These are phyloP conservation scores for Calonectria ilicicola DNA, from an alignment of 2,329 filamentous ascomycete species.

Conservation along the genomic window DNA sequence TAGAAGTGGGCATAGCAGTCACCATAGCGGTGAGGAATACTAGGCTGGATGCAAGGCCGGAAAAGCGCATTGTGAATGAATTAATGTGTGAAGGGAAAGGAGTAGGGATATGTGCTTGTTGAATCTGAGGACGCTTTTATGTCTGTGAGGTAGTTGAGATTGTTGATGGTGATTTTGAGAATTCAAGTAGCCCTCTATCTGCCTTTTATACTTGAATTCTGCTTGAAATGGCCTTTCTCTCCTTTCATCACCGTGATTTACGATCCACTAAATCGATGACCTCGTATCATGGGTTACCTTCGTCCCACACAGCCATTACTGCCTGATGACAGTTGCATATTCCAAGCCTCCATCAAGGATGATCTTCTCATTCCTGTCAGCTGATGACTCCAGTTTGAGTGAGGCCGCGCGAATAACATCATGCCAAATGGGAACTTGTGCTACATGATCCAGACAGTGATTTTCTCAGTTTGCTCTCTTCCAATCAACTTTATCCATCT, in stretches of 20 bases:
- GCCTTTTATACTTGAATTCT: background rate
- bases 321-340: background rate
- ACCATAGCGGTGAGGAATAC: background rate
- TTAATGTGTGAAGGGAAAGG: background rate
- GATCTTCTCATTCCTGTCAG: background rate
- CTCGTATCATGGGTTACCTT: background rate
- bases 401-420: background rate
- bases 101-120: background rate
- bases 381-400: background rate
- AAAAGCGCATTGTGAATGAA: background rate
- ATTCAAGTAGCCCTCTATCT: background rate
- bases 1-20: background rate
- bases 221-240: background rate
- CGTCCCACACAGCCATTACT: background rate
- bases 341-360: background rate
- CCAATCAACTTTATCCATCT: background rate
- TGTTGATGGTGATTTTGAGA: background rate
- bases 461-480: background rate
- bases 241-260: background rate
- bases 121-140: background rate
- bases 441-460: background rate
- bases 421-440: background rate
- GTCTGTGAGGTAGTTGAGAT: background rate
- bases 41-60: background rate
- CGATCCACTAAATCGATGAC: background rate